Base-by-base conservation (phyloP, 768 basidiomycete genomes). In the Rhodocollybia butyracea region DNA sequence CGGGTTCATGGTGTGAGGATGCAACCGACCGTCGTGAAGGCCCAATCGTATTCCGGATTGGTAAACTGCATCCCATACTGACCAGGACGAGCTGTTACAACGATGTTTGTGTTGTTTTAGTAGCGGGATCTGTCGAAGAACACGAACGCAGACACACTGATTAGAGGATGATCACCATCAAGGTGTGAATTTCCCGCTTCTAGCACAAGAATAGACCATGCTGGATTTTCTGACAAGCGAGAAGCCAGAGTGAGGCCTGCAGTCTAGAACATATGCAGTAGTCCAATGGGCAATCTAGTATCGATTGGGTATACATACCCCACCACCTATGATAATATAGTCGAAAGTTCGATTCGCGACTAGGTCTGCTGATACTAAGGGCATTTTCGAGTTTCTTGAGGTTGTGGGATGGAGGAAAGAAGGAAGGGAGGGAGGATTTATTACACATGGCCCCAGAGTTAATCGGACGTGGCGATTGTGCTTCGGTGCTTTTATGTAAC, bases 181-280 rank as follows among this genome's bases (percentile, higher is more conserved):
- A 64, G 36, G 42, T 62, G 56, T 34, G 46, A 46, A 22, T 59
- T 45, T 17, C 70, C 70, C 1, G 70, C 66, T 51, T 71, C 70
- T 51, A 71, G 59, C 3, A 76, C 70, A 32, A 72, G 59, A 11
- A 77, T 72, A 15, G 65, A 63, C 51, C 64, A 63, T 29, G 61
- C 51, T 2, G 65, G 50, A 59, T 76, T 70, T 46, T 74, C 70
- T 4, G 68, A 59, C 31, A 78, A 63, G 17, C 76, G 64, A 8
- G 66, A 63, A 13, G 76, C 76, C 21, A 77, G 61, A 2, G 73
- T 72, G 24, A 76, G 61, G 15, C 77, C 76, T 8, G 71, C 72
- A n/a, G 63, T 60, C 63, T 63, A 15, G 22, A 22, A 53, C 24
- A n/a, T 42, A 15, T 22, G n/a, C n/a, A n/a, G n/a, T n/a, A n/a